Base-by-base conservation (phyloP, 805 yeast species). In the Candida peoriensis region DNA sequence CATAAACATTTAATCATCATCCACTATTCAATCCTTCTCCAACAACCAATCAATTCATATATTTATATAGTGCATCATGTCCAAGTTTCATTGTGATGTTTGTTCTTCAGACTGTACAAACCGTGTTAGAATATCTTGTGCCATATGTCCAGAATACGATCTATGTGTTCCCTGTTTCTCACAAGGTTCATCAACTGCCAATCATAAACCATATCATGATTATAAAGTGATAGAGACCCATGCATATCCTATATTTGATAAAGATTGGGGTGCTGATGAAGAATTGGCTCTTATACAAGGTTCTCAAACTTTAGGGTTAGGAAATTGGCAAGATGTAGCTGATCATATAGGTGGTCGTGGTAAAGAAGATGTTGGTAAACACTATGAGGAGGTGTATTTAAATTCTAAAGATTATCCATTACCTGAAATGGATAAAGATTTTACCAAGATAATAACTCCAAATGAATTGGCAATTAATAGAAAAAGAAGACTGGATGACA, bases 221-320 rank as follows among this genome's bases (percentile, higher is more conserved):
- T 93, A 93, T 57, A 75, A 78, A 51, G 84, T 93, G 12, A 79
- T 90, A 19, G 98, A 93, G 58, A 96, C 94, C 48, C 90, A 90
- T 54, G 83, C 95, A 3, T 90, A 86, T 54, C 98, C 99, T 0
- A 84, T 94, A 8, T 81, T 94, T 47, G 83, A 78, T 34, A 75
- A 72, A 37, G 89, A 81, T 37, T 93, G 98, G 97, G 99, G 98
- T 24, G 98, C 98, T 1, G 98, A 93, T 62, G 99, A 93, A 58
- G 99, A 93, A 60, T 55, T 89, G 37, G 68, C 86, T 21, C 64
- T 93, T 39, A 74, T 94, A 11, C 95, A 88, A 57, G 97, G 97
- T 8, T 81, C 95, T 28, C 96, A 93, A 58, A 81, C 85, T 8
- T 72, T 76, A 29, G 98, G 99, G 0, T 58, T 93, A 36, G 99